Evolutionary conservation across 768 basidiomycete species (phyloP).

Genomic region (Tylopilus cervinicoccineus): DNA sequence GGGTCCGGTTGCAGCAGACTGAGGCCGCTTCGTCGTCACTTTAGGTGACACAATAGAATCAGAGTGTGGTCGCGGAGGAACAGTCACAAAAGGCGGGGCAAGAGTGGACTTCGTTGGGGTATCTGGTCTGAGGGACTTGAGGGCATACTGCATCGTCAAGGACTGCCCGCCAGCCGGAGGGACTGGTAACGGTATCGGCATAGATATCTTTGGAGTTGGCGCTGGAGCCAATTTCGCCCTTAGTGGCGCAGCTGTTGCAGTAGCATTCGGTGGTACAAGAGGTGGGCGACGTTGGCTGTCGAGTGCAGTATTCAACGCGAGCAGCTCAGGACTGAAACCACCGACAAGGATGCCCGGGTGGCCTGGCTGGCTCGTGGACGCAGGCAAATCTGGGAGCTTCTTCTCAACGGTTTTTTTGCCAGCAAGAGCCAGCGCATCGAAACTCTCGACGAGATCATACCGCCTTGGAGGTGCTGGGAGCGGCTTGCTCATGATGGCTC

Average conservation of each 20-base stretch:
- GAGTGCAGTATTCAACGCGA: slow-evolving; percentile 6
- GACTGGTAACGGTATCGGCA: slow-evolving; percentile 31
- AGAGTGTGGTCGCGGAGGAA: slow-evolving; percentile 33
- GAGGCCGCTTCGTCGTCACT: background rate
- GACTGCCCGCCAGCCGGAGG: slow-evolving; percentile 23
- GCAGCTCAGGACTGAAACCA: slow-evolving; percentile 38
- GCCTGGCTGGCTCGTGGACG: background rate
- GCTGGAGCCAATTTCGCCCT: background rate
- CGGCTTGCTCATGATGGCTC: slow-evolving; percentile 20
- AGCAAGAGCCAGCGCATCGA: slow-evolving; percentile 32
- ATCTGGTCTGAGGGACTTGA: slow-evolving; percentile 13
- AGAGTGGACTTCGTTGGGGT: slow-evolving; percentile 14
- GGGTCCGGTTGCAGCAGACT: slow-evolving; percentile 2
- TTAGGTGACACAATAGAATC: slow-evolving; percentile 20
- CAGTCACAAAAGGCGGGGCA: slow-evolving; percentile 14
- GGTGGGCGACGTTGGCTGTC: slow-evolving; percentile 10
- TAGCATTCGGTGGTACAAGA: slow-evolving; percentile 3
- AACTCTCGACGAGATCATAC: slow-evolving; percentile 30
- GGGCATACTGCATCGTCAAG: slow-evolving; percentile 21
- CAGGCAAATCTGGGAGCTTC: slow-evolving; percentile 12
- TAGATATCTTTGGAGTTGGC: slow-evolving; percentile 16
- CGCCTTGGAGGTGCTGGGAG: slow-evolving; percentile 11
- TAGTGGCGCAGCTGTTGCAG: background rate
- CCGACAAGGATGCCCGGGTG: slow-evolving; percentile 39
- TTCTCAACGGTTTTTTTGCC: slow-evolving; percentile 15